These are phyloP conservation scores for Paecilomyces sp. DNA, from an alignment of 2,329 filamentous ascomycete genomes.

Conservation along the genomic window DNA sequence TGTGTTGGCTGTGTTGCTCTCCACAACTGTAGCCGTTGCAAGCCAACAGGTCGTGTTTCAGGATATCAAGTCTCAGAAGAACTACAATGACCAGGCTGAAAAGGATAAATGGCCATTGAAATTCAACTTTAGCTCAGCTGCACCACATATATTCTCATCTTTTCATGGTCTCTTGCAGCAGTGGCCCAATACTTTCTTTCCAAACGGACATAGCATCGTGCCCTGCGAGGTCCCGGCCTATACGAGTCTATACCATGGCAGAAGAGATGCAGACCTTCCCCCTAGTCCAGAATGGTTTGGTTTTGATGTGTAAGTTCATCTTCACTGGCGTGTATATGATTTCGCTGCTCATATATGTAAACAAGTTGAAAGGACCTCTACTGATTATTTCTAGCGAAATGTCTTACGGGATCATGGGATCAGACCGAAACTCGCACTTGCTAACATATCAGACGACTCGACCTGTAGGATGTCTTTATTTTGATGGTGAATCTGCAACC, in stretches of 20 bases:
- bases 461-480: slow-evolving; percentile 39
- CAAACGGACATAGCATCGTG: slow-evolving; percentile 43
- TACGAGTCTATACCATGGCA: slow-evolving; percentile 45
- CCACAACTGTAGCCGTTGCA: not conserved
- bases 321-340: too few species aligned
- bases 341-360: not conserved
- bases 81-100: not conserved
- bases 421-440: slow-evolving; percentile 36
- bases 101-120: not conserved
- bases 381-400: slow-evolving; percentile 27
- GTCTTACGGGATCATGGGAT: slow-evolving; percentile 49
- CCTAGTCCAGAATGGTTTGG: slow-evolving; percentile 48
- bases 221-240: slow-evolving; percentile 40
- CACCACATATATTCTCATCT: slow-evolving; percentile 45
- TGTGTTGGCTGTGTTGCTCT: not conserved
- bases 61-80: not conserved
- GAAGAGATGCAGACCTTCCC: slow-evolving; percentile 33
- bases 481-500: slow-evolving; percentile 45
- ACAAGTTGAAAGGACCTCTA: not conserved
- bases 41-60: not conserved
- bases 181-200: slow-evolving; percentile 47
- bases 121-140: slow-evolving; percentile 41
- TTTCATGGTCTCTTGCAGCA: slow-evolving; percentile 42
- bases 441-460: slow-evolving; percentile 44
- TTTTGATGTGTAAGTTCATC: slow-evolving; percentile 34